Evolutionary conservation across 352 stramenopile genomes (phyloP).

Genomic region (Pythium biforme): DNA sequence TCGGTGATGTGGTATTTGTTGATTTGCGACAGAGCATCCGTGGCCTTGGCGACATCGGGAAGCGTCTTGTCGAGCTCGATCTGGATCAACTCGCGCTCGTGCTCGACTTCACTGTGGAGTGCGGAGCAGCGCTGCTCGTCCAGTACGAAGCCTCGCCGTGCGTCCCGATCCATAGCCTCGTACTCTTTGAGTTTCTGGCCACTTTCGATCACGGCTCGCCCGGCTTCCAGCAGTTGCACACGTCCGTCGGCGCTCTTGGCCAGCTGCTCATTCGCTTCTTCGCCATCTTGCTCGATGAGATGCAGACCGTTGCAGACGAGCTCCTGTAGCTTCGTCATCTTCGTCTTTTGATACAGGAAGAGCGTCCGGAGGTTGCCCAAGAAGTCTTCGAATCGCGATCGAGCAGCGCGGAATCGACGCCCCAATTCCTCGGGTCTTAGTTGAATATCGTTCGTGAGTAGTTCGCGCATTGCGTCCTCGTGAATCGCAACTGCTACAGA

Average conservation of each 20-base stretch:
- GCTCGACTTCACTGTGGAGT: constrained; percentile 58
- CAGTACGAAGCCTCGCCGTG: constrained; percentile 45
- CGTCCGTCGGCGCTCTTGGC: constrained; percentile 39
- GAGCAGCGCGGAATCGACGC: constrained; percentile 23
- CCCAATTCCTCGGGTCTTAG: constrained; percentile 16
- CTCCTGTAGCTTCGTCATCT: constrained; percentile 24
- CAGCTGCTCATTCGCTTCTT: constrained; percentile 32
- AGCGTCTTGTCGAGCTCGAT: constrained; percentile 58
- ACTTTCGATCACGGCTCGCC: constrained; percentile 32
- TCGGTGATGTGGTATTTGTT: constrained; percentile 81
- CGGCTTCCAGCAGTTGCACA: constrained; percentile 34
- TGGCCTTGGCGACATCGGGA: constrained; percentile 55
- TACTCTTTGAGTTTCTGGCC: constrained; percentile 28
- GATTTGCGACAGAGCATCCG: constrained; percentile 62
- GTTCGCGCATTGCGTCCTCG: constrained; percentile 13
- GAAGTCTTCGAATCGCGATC: constrained; percentile 49
- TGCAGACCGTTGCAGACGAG: constrained; percentile 20
- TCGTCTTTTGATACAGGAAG: constrained; percentile 44
- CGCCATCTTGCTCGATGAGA: constrained; percentile 31
- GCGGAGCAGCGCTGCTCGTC: constrained; percentile 53
- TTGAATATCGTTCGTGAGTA: not conserved
- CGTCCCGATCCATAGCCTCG: constrained; percentile 42
- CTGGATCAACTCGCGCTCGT: constrained; percentile 53
- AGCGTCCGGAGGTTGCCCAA: constrained; percentile 41
- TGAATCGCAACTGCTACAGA: constrained; percentile 16